These are phyloP conservation scores for Boletus fagicola DNA, from an alignment of 768 basidiomycete genomes.

Conservation along the genomic window DNA sequence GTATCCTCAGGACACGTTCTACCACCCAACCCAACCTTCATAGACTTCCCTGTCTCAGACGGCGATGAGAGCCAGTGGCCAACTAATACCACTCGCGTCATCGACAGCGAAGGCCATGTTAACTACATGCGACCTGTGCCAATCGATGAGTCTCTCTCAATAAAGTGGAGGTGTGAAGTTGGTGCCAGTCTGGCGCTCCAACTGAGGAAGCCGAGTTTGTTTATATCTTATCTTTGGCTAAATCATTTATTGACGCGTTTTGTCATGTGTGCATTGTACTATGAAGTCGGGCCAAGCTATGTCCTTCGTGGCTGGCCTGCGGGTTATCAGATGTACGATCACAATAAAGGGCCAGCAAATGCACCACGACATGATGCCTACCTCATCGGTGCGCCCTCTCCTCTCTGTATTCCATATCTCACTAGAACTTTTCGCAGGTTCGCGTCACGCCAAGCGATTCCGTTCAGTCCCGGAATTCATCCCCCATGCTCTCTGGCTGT, in stretches of 20 bases:
- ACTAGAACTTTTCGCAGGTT: constrained; percentile 32
- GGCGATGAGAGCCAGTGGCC: constrained; percentile 58
- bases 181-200: constrained; percentile 42
- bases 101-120: constrained; percentile 62
- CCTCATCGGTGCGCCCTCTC: constrained; percentile 57
- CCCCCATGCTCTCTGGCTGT: constrained; percentile 80
- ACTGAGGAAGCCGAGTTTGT: constrained; percentile 51
- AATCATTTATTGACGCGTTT: neutral
- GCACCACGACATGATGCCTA: constrained; percentile 73
- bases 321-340: constrained; percentile 71
- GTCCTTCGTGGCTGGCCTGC: constrained; percentile 63
- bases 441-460: constrained; percentile 49
- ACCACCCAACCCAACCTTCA: constrained; percentile 51
- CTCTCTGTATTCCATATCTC: neutral
- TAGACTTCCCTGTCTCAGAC: constrained; percentile 64
- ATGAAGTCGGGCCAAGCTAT: constrained; percentile 44
- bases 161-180: constrained; percentile 57
- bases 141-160: constrained; percentile 47
- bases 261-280: neutral
- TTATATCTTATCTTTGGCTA: neutral
- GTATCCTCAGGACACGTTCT: constrained; percentile 29
- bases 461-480: constrained; percentile 85
- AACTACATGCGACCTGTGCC: constrained; percentile 65
- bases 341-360: constrained; percentile 59
- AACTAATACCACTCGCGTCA: constrained; percentile 46